Conservation (phyloP, 1,139 yeast genomes). For the Spathaspora sp. region DNA sequence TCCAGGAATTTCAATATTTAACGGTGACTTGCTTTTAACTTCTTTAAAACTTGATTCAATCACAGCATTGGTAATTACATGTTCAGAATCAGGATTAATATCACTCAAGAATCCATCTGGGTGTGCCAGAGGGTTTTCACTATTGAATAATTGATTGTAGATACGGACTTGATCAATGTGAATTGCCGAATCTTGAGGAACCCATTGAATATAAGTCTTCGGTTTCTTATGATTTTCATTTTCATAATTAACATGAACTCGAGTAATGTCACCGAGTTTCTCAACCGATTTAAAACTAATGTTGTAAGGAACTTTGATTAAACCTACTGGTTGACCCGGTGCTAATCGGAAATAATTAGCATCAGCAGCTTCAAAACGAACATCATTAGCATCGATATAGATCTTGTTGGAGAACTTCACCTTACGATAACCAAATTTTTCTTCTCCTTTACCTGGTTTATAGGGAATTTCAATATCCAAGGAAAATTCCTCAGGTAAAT, state of each 20-base stretch:
- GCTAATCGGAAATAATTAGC: conserved; percentile 82
- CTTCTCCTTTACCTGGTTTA: conserved; percentile 78
- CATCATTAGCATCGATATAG: conserved; percentile 80
- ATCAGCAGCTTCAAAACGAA: conserved; percentile 34
- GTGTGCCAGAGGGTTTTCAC: conserved; percentile 86
- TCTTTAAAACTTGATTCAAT: conserved; percentile 79
- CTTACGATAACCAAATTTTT: conserved; percentile 66
- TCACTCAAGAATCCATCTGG: conserved; percentile 89
- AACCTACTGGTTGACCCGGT: conserved; percentile 94
- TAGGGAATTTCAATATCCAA: conserved; percentile 70
- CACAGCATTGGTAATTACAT: conserved; percentile 60
- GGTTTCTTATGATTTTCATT: conserved; percentile 63
- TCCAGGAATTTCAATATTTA: conserved; percentile 65
- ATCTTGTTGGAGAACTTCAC: conserved; percentile 75
- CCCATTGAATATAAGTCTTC: conserved; percentile 97
- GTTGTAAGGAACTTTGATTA: conserved; percentile 86
- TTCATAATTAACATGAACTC: conserved; percentile 80
- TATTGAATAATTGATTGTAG: conserved; percentile 82
- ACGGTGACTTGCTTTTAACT: conserved; percentile 69
- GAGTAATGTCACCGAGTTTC: conserved; percentile 64
- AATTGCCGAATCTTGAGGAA: conserved; percentile 65
- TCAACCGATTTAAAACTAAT: conserved; percentile 71
- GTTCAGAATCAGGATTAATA: conserved; percentile 77
- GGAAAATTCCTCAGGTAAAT: conserved; percentile 70
- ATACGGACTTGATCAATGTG: conserved; percentile 75